A percentile compares a stretch with the other conserved stretches of the same genome.
Conservation (phyloP, 257 asterid species). For the Forsythia viridissima region DNA sequence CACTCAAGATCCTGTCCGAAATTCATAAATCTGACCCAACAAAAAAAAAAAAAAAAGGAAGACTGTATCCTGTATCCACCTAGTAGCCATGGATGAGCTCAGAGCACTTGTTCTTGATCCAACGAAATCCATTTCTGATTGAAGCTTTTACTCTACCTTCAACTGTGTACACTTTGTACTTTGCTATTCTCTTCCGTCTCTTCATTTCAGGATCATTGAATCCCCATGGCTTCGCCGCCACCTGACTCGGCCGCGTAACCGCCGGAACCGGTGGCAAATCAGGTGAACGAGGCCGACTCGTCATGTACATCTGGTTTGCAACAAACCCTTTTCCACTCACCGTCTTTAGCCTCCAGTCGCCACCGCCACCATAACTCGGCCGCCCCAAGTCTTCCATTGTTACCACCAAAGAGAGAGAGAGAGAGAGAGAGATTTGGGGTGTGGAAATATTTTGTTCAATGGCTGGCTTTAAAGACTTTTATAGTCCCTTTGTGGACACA, state of each 20-base stretch:
- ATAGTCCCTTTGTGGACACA: background rate
- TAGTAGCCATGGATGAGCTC: constrained; percentile 71
- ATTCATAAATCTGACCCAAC: background rate
- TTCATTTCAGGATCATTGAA: constrained; percentile 67
- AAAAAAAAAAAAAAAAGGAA: background rate
- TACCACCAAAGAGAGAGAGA: background rate
- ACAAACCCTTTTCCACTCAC: constrained; percentile 15
- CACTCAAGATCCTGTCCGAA: background rate
- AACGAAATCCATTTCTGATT: constrained; percentile 61
- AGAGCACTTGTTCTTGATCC: constrained; percentile 77
- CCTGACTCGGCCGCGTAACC: constrained; percentile 17
- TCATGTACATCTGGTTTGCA: constrained; percentile 11
- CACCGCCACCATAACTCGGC: constrained; percentile 7
- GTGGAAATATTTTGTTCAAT: constrained; percentile 17
- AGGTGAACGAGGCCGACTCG: constrained; percentile 29
- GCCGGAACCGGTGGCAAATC: constrained; percentile 27
- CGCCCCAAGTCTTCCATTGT: background rate
- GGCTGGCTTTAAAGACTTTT: constrained; percentile 16
- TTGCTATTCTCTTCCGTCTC: constrained; percentile 72
- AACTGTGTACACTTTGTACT: constrained; percentile 65
- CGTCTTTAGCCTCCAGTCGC: constrained; percentile 4
- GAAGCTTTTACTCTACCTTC: constrained; percentile 83
- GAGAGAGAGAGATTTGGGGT: constrained; percentile 1
- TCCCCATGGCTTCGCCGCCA: constrained; percentile 58
- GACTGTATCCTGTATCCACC: background rate